Conservation (phyloP, 371 early-diverging fungal species). For the Mortierella sp. region DNA sequence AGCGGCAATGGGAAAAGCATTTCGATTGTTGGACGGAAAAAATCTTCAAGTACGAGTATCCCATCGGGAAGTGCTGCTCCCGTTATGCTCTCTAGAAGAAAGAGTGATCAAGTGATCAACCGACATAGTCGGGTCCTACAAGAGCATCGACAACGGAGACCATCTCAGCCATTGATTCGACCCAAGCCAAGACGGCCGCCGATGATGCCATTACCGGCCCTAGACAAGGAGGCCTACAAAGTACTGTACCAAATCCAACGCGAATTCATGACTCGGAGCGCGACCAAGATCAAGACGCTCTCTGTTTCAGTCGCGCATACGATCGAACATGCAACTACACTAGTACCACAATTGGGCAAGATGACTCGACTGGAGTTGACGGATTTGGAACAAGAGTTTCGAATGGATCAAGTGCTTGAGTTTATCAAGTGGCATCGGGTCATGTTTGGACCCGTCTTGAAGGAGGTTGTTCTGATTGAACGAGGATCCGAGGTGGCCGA, state of each 20-base stretch:
- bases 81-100: too few species aligned
- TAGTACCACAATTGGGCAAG: constrained; percentile 23
- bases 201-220: constrained; percentile 10
- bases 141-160: too few species aligned
- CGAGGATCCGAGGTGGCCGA: too few species aligned
- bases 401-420: constrained; percentile 21
- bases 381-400: constrained; percentile 25
- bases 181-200: background rate
- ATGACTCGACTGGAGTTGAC: constrained; percentile 38
- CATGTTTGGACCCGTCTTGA: constrained; percentile 36
- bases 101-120: too few species aligned
- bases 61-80: too few species aligned
- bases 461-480: constrained; percentile 16
- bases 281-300: constrained; percentile 26
- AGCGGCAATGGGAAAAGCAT: too few species aligned
- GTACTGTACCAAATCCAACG: constrained; percentile 33
- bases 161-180: background rate
- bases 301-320: constrained; percentile 29
- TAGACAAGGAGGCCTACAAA: constrained; percentile 29
- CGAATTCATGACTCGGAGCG: constrained; percentile 38
- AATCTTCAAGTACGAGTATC: too few species aligned
- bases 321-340: constrained; percentile 10
- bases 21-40: too few species aligned
- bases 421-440: constrained; percentile 45
- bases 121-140: too few species aligned